Base-by-base conservation (phyloP, 768 basidiomycete genomes). In the Termitomyces sp. region DNA sequence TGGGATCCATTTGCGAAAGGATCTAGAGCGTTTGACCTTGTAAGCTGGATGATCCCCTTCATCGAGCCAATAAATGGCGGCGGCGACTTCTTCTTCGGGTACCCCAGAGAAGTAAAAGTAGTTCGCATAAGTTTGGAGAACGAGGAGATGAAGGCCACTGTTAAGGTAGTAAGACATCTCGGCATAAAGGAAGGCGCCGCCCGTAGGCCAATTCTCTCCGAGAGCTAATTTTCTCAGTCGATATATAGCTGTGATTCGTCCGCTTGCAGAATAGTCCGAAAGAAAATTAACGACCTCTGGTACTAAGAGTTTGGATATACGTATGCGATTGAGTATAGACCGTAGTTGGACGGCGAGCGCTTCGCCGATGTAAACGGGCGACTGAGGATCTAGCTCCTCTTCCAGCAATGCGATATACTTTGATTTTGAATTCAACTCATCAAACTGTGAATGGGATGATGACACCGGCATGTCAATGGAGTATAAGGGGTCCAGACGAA, bases 71-170 rank as follows among this genome's bases (percentile, higher is more conserved):
- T 63, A 46, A 57, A 62, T 2, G 36, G 58, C 10, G 36, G 32
- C 41, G 59, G 8, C 9, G 14, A 79, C 57, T 0, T 71, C 66
- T 9, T 71, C 66, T 36, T 71, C 53, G 31, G 87, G 85, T n/a
- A 89, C 71, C 14, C 82, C 85, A 37, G 75, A 68, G 7, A 75
- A 59, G 55, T 76, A 76, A 62, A 86, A 88, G 53, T 82, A 75
- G 6, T 77, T 72, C 13, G 69, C 67, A 63, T 83, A 90, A 0
- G 78, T 70, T 47, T 70, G 57, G 49, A 84, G 67, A 56, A 80
- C 71, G 24, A 74, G 68, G 18, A 63, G 55, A 42, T 68, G 63
- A 18, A 66, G 59, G 7, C 57, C 52, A 20, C 61, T 51, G 6
- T 68, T 69, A 7, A 66, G 64, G 57, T 79, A 76, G 60, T 71